Evolutionary conservation across 2,329 filamentous ascomycete species (phyloP).

Genomic region (Septoria petroselini): DNA sequence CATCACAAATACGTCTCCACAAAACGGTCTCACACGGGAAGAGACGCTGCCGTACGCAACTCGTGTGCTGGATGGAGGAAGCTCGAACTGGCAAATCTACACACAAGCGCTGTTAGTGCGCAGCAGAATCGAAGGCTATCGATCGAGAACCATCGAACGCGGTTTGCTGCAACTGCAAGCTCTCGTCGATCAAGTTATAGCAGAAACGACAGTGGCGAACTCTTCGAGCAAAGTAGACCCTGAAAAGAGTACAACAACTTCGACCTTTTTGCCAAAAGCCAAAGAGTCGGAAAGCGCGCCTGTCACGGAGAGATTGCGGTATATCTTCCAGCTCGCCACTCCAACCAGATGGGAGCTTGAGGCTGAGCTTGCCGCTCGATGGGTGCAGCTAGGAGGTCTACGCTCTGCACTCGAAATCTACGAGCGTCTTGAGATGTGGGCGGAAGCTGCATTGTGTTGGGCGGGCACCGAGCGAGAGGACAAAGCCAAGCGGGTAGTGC

Average conservation of each 20-base stretch:
- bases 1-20: conserved; percentile 81
- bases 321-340: conserved; percentile 78
- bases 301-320: conserved; percentile 70
- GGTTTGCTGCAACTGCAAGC: conserved; percentile 91
- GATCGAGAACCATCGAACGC: conserved; percentile 81
- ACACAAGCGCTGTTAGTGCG: conserved; percentile 88
- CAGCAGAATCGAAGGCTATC: conserved; percentile 84
- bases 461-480: conserved; percentile 76
- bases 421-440: conserved; percentile 87
- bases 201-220: conserved; percentile 59
- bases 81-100: conserved; percentile 97
- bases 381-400: conserved; percentile 83
- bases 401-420: conserved; percentile 93
- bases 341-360: conserved; percentile 93
- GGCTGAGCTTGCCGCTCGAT: conserved; percentile 86
- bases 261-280: conserved; percentile 74
- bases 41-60: conserved; percentile 89
- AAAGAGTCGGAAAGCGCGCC: conserved; percentile 75
- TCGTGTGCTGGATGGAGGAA: conserved; percentile 80
- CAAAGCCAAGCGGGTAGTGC: conserved; percentile 73
- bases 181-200: conserved; percentile 90
- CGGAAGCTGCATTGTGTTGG: conserved; percentile 87
- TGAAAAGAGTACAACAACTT: conserved; percentile 51
- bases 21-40: conserved; percentile 83
- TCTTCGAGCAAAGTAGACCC: conserved; percentile 27